These are phyloP conservation scores for Sordaria brevicollis DNA, from an alignment of 495 filamentous ascomycete species.

Conservation along the genomic window DNA sequence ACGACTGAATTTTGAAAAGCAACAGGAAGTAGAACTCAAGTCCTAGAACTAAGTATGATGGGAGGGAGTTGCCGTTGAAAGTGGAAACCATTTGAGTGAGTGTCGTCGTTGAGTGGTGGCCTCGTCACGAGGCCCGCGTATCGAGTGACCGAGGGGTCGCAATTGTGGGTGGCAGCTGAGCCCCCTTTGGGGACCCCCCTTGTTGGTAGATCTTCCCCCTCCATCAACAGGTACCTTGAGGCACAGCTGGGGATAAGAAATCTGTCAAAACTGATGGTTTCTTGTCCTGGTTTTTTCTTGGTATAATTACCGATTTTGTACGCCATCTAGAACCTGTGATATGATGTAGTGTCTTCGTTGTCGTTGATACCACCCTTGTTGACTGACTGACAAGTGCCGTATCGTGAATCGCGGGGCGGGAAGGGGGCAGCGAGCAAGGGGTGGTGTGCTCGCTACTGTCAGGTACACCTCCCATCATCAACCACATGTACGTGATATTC, in stretches of 20 bases:
- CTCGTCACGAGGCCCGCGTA: constrained; percentile 12
- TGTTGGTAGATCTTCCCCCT: not conserved
- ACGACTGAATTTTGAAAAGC: not conserved
- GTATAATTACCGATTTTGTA: not conserved
- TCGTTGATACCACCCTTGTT: not conserved
- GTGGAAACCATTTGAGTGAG: not conserved
- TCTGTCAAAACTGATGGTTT: not conserved
- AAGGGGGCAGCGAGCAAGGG: not conserved
- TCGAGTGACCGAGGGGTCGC: constrained; percentile 10
- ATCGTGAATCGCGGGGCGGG: not conserved
- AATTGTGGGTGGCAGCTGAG: constrained; percentile 17
- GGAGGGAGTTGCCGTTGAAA: not conserved
- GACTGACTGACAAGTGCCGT: not conserved
- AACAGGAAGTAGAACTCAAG: not conserved
- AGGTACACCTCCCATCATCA: not conserved
- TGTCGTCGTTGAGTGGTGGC: not conserved
- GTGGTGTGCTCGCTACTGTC: not conserved
- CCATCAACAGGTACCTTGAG: not conserved
- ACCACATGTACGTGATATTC: not conserved
- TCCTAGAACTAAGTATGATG: not conserved
- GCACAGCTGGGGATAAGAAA: not conserved
- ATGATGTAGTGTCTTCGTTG: not conserved
- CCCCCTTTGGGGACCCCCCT: constrained; percentile 5
- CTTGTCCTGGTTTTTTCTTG: not conserved
- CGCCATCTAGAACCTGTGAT: not conserved